Base-by-base conservation (phyloP, 2,329 filamentous ascomycete species). In the Podosphaera xanthii region DNA sequence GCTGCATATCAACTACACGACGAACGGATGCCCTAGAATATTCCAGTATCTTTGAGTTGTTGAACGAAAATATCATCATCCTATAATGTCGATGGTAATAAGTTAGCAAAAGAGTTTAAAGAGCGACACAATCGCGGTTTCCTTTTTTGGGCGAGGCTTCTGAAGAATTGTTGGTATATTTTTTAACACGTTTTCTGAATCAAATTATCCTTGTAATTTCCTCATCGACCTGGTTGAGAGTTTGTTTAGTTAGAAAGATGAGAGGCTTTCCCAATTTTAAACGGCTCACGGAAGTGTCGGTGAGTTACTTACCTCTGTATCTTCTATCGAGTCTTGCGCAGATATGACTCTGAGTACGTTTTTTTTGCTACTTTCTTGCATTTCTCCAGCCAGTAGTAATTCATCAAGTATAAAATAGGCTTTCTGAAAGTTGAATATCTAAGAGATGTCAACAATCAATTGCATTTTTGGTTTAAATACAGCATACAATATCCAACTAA, bases 301-400 rank as follows among this genome's bases (percentile, higher is more conserved):
- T 59, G 55, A 59, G 58, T 57, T 31, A 69, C 68, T 82, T 74
- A 98, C 92, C 88, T 98, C 92, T 84, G 97, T 95, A 70, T 98
- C 92, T 75, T 98, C 92, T 60, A 98, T 77, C 61, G 90, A 94
- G 72, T 98, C 92, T 72, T 98, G 91, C 70, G 97, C 92, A 60
- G 87, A 87, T 70, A 98, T 98, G 69, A 91, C 95, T 63, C 92
- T 79, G 63, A 98, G 74, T 48, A 98, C 89, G 69, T 97, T 97
- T 82, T 98, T 98, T 76, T 97, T 98, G 72, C 91, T 97, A 73
- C 89, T 97, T 75, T 98, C 92, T 73, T 98, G 92, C 74, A 98
- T 82, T 73, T 98, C 92, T 61, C 92, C 92, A 4, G 92, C 92
- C 65, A 98, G 77, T 64, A 98, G 77, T 62, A 98, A 79, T 74